phyloP scores from a whole-genome alignment of 2,329 filamentous ascomycete genomes.

The Pseudocercospora musae region DNA sequence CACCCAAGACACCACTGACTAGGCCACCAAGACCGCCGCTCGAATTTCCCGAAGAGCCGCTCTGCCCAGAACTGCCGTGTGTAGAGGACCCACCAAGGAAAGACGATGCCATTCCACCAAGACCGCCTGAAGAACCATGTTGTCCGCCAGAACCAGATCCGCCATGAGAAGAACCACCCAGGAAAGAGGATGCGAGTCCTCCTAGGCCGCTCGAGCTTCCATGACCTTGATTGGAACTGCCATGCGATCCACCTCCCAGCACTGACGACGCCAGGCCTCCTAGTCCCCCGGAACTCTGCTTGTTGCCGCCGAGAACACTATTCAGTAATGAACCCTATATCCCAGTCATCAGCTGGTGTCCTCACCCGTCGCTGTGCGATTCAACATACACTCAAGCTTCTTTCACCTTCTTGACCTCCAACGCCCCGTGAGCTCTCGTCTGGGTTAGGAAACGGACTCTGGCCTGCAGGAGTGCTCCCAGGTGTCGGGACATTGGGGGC shows the following conservation, averaged over 20 bases:
- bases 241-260: conserved; percentile 22
- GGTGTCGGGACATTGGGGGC: conserved; percentile 40
- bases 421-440: conserved; percentile 26
- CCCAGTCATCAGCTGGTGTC: conserved; percentile 14
- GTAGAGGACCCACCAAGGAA: conserved; percentile 27
- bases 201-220: conserved; percentile 26
- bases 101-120: conserved; percentile 27
- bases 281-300: conserved; percentile 26
- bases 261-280: conserved; percentile 24
- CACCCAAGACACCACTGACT: conserved; percentile 32
- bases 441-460: conserved; percentile 36
- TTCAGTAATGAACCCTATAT: conserved; percentile 28
- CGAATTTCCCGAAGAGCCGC: conserved; percentile 20
- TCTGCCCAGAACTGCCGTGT: conserved; percentile 17
- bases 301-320: conserved; percentile 31
- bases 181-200: conserved; percentile 32
- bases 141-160: conserved; percentile 8
- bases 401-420: conserved; percentile 31
- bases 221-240: conserved; percentile 14
- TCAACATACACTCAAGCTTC: conserved; percentile 30
- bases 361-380: background rate
- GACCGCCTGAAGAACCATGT: conserved; percentile 19
- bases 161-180: conserved; percentile 30
- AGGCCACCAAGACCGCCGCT: conserved; percentile 28
- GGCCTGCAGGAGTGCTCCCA: conserved; percentile 36